phyloP scores from a whole-genome alignment of 2,329 filamentous ascomycete species.

The Gnomoniopsis sp. region DNA sequence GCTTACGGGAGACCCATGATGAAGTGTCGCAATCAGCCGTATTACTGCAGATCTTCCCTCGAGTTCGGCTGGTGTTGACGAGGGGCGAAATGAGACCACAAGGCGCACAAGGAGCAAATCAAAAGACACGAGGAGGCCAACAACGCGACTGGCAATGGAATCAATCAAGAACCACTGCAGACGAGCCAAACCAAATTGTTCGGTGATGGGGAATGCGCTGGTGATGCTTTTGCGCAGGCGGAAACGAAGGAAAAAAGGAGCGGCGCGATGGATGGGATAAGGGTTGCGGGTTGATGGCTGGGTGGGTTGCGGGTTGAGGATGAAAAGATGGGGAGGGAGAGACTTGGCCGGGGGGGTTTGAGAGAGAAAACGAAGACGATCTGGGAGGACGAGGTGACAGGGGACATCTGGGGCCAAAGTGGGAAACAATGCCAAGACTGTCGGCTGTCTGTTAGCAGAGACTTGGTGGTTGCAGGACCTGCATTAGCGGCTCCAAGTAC shows the following conservation, averaged over 20 bases:
- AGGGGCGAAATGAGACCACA: neutral
- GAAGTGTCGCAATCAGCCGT: neutral
- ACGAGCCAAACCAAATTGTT: neutral
- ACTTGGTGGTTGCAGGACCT: no score
- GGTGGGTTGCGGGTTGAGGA: neutral
- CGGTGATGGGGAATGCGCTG: neutral
- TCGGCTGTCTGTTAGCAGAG: no score
- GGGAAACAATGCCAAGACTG: no score
- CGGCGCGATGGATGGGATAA: slow-evolving; percentile 3
- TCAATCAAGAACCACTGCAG: neutral
- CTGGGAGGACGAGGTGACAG: neutral
- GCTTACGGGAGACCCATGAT: slow-evolving; percentile 19
- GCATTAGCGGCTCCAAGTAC: no score
- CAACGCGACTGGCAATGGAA: neutral
- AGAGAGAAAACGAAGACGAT: neutral
- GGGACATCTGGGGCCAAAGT: neutral
- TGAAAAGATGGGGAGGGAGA: neutral
- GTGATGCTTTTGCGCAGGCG: neutral
- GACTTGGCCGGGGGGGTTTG: neutral
- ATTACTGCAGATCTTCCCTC: neutral
- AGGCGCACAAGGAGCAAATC: neutral
- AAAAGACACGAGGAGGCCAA: slow-evolving; percentile 8
- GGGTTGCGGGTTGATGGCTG: slow-evolving; percentile 7
- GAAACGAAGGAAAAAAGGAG: neutral
- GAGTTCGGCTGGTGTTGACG: slow-evolving; percentile 1